Evolutionary conservation across 805 yeast genomes (phyloP), one percentile per base, ranked within the genome.

Genomic region (Yamadazyma ubonensis): DNA sequence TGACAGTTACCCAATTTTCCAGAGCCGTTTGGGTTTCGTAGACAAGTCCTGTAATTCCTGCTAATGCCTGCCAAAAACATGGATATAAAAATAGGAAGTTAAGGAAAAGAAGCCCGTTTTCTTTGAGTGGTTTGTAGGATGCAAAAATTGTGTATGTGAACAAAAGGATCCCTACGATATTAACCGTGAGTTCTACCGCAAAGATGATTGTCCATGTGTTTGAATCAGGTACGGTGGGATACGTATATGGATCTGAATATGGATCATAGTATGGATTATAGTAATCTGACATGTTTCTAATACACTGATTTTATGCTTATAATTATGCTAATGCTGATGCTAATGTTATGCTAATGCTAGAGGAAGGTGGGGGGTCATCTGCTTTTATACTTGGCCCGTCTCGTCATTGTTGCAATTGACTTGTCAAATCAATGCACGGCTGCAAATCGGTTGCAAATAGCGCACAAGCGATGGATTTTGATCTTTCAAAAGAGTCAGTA

Each of bases 61-160:
- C 40, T 16, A 43, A 14, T 5, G 36, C 34, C 16, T 43, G 46
- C 43, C 43, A 39, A 9, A 39, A 36, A 29, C 41, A 20, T 6
- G 46, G 41, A 22, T 36, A 39, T 19, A 43, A 23, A 11, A 40
- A 22, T 9, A 43, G 30, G 5, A 33, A 16, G 14, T 39, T 35
- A 12, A 36, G 28, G 22, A 19, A 20, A 7, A 43, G 18, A 3
- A 25, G 12, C 2, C 39, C 36, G 26, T 28, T 29, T 6, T 18
- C 33, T 31, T 28, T 31, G 4, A 42, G 25, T 2, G n/a, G 18
- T 14, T 26, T 19, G 28, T 36, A 36, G 3, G 37, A 10, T 4
- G 22, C 23, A 17, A 42, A 36, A 14, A 43, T 15, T 6, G 28
- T 22, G 26, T 39, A 43, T 5, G 39, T 7, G 11, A 29, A 33